Evolutionary conservation across 495 filamentous ascomycete genomes (phyloP).

Genomic region (Penicillium malachiteum): DNA sequence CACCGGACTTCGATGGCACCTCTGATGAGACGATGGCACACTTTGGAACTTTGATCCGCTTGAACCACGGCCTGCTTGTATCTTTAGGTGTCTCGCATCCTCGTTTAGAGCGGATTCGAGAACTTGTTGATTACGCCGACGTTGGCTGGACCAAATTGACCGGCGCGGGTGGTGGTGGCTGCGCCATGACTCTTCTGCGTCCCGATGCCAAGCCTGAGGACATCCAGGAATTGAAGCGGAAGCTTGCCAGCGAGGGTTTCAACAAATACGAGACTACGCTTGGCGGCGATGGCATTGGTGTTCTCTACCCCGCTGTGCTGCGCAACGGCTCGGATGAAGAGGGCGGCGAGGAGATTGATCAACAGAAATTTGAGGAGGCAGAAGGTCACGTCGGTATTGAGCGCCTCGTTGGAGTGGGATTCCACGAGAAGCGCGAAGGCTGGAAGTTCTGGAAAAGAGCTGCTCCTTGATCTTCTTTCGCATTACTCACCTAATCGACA

Average conservation of each 20-base stretch:
- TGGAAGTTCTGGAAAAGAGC: constrained; percentile 90
- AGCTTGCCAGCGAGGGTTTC: constrained; percentile 75
- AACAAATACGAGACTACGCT: constrained; percentile 82
- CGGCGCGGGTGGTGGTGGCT: constrained; percentile 91
- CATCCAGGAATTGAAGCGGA: constrained; percentile 58
- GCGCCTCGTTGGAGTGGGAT: constrained; percentile 57
- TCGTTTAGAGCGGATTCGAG: constrained; percentile 84
- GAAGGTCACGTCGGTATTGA: constrained; percentile 80
- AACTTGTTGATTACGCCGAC: constrained; percentile 84
- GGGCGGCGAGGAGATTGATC: constrained; percentile 87
- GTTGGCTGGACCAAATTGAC: constrained; percentile 97
- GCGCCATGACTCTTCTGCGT: constrained; percentile 85
- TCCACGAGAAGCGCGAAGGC: constrained; percentile 68
- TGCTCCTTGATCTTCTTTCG: neutral
- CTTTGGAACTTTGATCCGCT: constrained; percentile 81
- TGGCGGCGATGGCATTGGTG: constrained; percentile 87
- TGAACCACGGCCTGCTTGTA: constrained; percentile 90
- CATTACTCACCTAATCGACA: neutral
- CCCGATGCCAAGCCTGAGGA: constrained; percentile 54
- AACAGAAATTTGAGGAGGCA: constrained; percentile 84
- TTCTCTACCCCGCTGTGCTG: constrained; percentile 85
- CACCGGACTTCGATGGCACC: constrained; percentile 59
- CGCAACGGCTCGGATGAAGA: constrained; percentile 64
- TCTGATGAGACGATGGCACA: constrained; percentile 58
- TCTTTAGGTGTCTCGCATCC: constrained; percentile 93